Conservation (phyloP, 768 basidiomycete species). For the Saitozyma podzolica region DNA sequence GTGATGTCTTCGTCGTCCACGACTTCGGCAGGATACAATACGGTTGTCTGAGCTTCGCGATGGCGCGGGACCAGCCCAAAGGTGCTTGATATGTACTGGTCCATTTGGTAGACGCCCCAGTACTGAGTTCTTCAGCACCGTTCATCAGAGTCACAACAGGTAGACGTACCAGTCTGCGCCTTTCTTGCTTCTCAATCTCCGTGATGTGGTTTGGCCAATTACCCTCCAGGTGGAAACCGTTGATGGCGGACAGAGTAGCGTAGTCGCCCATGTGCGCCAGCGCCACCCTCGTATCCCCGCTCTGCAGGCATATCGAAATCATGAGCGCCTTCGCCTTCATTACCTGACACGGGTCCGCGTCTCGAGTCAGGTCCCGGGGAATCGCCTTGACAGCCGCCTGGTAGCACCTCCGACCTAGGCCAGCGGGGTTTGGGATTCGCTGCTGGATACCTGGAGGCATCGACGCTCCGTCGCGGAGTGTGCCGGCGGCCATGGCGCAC, state of each 20-base stretch:
- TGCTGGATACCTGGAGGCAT: neutral
- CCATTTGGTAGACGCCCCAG: slow-evolving; percentile 30
- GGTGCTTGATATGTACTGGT: slow-evolving; percentile 28
- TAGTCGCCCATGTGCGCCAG: slow-evolving; percentile 28
- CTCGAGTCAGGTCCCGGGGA: slow-evolving; percentile 12
- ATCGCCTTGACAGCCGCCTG: slow-evolving; percentile 17
- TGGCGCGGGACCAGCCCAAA: slow-evolving; percentile 26
- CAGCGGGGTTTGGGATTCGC: neutral
- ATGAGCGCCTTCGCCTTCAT: slow-evolving; percentile 27
- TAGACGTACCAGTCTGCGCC: slow-evolving; percentile 28
- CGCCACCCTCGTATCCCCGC: slow-evolving; percentile 16
- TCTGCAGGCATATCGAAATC: slow-evolving; percentile 27
- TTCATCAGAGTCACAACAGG: too few relatives aligned
- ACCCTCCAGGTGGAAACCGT: slow-evolving; percentile 29
- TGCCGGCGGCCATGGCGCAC: slow-evolving; percentile 23
- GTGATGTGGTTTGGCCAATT: slow-evolving; percentile 28
- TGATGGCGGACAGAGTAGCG: slow-evolving; percentile 15
- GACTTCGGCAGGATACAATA: slow-evolving; percentile 37
- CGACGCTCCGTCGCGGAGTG: slow-evolving; percentile 24
- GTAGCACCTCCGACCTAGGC: slow-evolving; percentile 15
- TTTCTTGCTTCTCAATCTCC: slow-evolving; percentile 29
- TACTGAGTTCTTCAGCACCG: slow-evolving; percentile 16
- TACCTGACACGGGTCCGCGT: slow-evolving; percentile 22
- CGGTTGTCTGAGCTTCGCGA: slow-evolving; percentile 29
- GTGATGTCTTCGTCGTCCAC: slow-evolving; percentile 31